phyloP scores from a whole-genome alignment of 2,329 filamentous ascomycete species.

The Aspergillus sp. region DNA sequence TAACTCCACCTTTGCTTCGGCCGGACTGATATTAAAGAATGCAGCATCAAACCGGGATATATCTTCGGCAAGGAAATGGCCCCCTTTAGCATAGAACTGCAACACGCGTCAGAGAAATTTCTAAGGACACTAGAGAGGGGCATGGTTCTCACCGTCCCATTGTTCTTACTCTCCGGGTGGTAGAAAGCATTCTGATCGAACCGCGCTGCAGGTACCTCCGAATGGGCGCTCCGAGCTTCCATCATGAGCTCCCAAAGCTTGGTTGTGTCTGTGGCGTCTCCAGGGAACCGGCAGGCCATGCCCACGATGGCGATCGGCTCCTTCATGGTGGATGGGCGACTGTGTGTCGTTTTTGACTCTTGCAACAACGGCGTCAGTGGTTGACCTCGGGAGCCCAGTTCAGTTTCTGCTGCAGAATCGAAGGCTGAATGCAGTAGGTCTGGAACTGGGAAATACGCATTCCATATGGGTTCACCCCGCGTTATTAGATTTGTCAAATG shows the following conservation, averaged over 20 bases:
- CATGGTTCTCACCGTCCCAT: slow-evolving; percentile 13
- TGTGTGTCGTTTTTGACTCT: too few relatives aligned
- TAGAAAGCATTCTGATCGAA: slow-evolving; percentile 17
- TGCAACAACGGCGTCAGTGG: too few relatives aligned
- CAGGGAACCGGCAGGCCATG: neutral
- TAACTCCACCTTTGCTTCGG: too few relatives aligned
- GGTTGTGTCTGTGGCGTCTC: neutral
- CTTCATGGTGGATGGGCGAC: too few relatives aligned
- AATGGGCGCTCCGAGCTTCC: slow-evolving; percentile 8
- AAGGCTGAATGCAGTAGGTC: too few relatives aligned
- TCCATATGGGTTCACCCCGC: too few relatives aligned
- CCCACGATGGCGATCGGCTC: neutral
- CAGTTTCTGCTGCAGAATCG: too few relatives aligned
- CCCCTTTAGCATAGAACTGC: neutral
- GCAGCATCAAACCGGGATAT: slow-evolving; percentile 20
- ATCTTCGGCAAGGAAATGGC: slow-evolving; percentile 14
- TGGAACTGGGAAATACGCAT: too few relatives aligned
- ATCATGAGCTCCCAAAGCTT: slow-evolving; percentile 20
- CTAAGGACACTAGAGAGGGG: too few relatives aligned
- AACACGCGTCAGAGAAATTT: too few relatives aligned
- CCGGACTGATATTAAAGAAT: slow-evolving; percentile 17
- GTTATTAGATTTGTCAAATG: too few relatives aligned
- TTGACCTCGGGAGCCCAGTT: too few relatives aligned
- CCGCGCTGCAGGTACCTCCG: slow-evolving; percentile 11
- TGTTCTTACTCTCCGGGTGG: neutral